phyloP scores from a whole-genome alignment of 106 monocot genomes.

The Xerophyta viscosa region DNA sequence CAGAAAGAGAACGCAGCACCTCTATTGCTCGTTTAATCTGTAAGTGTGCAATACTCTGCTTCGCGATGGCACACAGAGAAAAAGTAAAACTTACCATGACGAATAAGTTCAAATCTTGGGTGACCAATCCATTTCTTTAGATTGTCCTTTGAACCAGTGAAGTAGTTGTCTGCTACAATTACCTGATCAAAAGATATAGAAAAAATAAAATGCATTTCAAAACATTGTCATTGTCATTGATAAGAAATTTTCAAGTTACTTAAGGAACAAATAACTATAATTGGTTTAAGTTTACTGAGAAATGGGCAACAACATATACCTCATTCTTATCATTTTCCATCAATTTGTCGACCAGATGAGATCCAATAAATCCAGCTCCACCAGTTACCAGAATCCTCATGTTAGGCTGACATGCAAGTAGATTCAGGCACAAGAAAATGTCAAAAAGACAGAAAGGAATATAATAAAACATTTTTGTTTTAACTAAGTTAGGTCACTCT shows the following conservation, averaged over 20 bases:
- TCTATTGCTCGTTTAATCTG: no score
- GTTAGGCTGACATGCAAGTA: conserved; percentile 40
- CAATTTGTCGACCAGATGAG: conserved; percentile 76
- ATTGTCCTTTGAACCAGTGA: conserved; percentile 93
- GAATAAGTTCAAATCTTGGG: conserved; percentile 94
- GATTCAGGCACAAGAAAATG: conserved; percentile 5
- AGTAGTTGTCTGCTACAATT: conserved; percentile 85
- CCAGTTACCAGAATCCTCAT: conserved; percentile 67
- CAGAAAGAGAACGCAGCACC: no score
- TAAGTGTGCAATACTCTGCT: no score
- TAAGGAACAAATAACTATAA: no score
- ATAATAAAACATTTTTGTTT: not conserved
- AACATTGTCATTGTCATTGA: no score
- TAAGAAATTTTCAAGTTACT: no score
- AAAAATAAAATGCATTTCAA: no score
- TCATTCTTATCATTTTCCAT: conserved; percentile 88
- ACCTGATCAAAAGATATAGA: conserved; percentile 34
- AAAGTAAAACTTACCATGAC: conserved; percentile 77
- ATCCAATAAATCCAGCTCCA: conserved; percentile 79
- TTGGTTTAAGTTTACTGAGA: no score
- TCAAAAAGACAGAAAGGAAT: not conserved
- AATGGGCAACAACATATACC: no score
- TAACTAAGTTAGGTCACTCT: no score
- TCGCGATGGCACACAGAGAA: no score
- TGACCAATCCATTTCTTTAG: conserved; percentile 89